These are phyloP conservation scores for Asterophora lycoperdoides DNA, from an alignment of 768 basidiomycete species.

Conservation along the genomic window DNA sequence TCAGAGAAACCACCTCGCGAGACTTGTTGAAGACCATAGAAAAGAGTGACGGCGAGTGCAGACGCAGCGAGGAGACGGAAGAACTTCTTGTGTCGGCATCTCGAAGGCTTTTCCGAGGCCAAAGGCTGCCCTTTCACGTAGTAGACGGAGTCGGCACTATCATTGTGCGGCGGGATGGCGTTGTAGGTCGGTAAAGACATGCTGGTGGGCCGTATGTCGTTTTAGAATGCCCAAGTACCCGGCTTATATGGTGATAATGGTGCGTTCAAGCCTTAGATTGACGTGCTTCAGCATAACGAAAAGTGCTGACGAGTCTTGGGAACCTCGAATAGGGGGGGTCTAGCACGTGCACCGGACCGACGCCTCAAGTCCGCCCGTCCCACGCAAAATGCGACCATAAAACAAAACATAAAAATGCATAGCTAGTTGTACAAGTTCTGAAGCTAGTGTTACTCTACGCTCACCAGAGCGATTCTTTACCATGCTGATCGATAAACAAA, in stretches of 20 bases:
- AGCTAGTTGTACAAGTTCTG: too few relatives aligned
- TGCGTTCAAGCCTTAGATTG: too few relatives aligned
- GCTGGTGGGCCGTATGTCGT: neutral
- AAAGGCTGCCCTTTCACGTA: too few relatives aligned
- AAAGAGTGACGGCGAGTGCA: constrained; percentile 7
- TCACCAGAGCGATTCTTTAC: constrained; percentile 23
- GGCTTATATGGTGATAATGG: too few relatives aligned
- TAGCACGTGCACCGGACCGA: too few relatives aligned
- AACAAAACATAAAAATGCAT: too few relatives aligned
- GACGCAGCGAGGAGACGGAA: constrained; percentile 54
- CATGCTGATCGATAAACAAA: constrained; percentile 31
- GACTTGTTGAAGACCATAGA: constrained; percentile 5
- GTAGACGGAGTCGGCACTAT: neutral
- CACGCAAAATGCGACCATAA: too few relatives aligned
- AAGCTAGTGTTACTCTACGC: too few relatives aligned
- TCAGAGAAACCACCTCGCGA: neutral
- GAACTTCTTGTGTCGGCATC: constrained; percentile 19
- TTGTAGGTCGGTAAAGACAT: constrained; percentile 14
- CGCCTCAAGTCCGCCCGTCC: neutral
- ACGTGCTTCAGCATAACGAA: too few relatives aligned
- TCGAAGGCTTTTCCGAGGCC: neutral
- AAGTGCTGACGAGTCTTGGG: neutral
- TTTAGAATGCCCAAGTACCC: too few relatives aligned
- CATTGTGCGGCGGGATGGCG: neutral
- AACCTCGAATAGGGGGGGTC: too few relatives aligned